These are phyloP conservation scores for Solanum chmielewskii DNA, from an alignment of 257 asterid genomes.

Conservation along the genomic window DNA sequence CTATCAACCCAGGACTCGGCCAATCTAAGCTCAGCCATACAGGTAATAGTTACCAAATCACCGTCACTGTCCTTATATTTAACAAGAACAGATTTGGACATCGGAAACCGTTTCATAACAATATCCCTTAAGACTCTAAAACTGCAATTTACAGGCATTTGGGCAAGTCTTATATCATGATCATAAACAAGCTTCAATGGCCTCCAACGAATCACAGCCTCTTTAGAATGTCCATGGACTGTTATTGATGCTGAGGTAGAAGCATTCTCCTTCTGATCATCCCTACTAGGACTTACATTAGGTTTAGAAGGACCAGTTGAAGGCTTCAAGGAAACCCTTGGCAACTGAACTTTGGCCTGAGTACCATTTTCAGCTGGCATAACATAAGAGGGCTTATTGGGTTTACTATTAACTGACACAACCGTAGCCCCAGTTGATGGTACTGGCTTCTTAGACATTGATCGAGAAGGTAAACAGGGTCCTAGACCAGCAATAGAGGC, in stretches of 20 bases:
- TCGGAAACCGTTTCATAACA: constrained; percentile 56
- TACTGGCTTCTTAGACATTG: constrained; percentile 51
- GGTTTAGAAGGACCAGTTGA: constrained; percentile 36
- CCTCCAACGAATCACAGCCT: constrained; percentile 29
- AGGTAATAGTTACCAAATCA: constrained; percentile 79
- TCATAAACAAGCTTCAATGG: constrained; percentile 81
- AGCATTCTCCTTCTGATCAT: constrained; percentile 25
- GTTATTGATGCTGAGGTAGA: constrained; percentile 2
- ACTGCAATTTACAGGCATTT: constrained; percentile 68
- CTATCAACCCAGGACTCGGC: constrained; percentile 67
- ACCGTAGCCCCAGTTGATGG: constrained; percentile 13
- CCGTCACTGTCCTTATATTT: constrained; percentile 73
- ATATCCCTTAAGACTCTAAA: constrained; percentile 59
- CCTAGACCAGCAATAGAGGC: constrained; percentile 91
- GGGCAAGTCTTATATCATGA: constrained; percentile 80
- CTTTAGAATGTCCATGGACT: constrained; percentile 46
- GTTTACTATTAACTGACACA: constrained; percentile 30
- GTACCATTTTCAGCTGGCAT: constrained; percentile 41
- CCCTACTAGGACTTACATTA: constrained; percentile 18
- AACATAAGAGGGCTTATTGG: constrained; percentile 41
- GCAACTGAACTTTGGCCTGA: constrained; percentile 37
- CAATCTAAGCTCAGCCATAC: constrained; percentile 53
- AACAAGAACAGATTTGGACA: constrained; percentile 68
- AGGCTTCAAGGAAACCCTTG: constrained; percentile 72
- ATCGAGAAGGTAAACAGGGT: constrained; percentile 80